A percentile compares a stretch with the other conserved stretches of the same genome.
phyloP scores from a whole-genome alignment of 331 rosid genomes.

The Quercus phellos region DNA sequence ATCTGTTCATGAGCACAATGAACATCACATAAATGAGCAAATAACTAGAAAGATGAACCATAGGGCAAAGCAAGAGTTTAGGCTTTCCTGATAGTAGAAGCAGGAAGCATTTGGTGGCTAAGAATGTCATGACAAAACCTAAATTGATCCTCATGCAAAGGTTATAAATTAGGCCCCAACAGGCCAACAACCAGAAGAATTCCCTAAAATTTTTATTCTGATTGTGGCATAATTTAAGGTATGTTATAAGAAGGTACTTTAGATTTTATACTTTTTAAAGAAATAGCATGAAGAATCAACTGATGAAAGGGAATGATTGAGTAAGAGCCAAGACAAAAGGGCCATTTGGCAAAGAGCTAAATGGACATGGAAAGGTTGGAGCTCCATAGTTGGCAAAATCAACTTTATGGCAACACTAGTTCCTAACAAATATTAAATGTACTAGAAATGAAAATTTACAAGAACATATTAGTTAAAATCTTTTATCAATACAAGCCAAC shows the following conservation, averaged over 20 bases:
- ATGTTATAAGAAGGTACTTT: background rate
- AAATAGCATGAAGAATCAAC: background rate
- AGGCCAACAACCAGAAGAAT: background rate
- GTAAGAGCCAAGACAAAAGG: background rate
- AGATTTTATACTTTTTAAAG: background rate
- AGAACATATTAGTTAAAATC: background rate
- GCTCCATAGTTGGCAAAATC: background rate
- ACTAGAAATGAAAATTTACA: background rate
- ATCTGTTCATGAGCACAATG: slow-evolving; percentile 44
- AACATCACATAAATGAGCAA: slow-evolving; percentile 13
- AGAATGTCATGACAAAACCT: background rate
- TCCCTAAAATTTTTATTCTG: background rate
- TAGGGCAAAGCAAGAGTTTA: background rate
- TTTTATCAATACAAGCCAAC: background rate
- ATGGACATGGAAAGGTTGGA: background rate
- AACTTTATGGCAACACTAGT: background rate
- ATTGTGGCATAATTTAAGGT: too few species aligned
- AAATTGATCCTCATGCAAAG: background rate
- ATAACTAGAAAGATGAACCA: background rate
- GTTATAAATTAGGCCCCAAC: background rate
- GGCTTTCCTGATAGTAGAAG: background rate
- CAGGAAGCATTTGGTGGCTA: background rate
- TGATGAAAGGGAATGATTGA: background rate
- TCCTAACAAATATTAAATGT: background rate
- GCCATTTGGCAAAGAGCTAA: background rate